Evolutionary conservation across 2,329 filamentous ascomycete species (phyloP).

Genomic region (Elsinoe necatrix): DNA sequence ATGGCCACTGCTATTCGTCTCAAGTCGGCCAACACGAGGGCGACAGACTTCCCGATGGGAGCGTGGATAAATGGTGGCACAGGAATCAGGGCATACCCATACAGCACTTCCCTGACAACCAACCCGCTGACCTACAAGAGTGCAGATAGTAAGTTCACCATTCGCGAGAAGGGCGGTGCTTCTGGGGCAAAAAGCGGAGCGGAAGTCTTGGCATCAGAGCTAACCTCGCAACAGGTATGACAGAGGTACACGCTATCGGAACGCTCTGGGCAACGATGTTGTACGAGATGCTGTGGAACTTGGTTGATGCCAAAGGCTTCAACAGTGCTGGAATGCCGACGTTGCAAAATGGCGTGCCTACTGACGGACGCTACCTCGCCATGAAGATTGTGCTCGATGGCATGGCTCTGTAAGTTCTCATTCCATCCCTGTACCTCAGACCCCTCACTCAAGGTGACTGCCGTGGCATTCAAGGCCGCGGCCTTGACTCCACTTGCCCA

Average conservation of each 20-base stretch:
- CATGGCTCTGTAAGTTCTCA: slow-evolving; percentile 37
- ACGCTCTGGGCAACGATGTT: slow-evolving; percentile 46
- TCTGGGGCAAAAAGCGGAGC: too few species aligned
- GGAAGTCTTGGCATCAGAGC: too few species aligned
- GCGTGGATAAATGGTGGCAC: slow-evolving; percentile 39
- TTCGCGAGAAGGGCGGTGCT: too few species aligned
- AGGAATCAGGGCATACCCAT: slow-evolving; percentile 45
- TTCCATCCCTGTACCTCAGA: background rate
- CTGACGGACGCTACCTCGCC: slow-evolving; percentile 44
- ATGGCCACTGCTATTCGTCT: slow-evolving; percentile 45
- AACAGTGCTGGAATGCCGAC: too few species aligned
- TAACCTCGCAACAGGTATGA: background rate
- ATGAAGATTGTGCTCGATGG: slow-evolving; percentile 48
- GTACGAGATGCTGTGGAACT: slow-evolving; percentile 51
- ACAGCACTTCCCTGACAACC: slow-evolving; percentile 42
- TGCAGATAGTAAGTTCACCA: slow-evolving; percentile 17
- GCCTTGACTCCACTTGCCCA: too few species aligned
- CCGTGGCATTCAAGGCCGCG: too few species aligned
- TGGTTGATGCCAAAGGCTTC: too few species aligned
- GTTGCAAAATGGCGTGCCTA: slow-evolving; percentile 43
- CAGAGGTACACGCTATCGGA: slow-evolving; percentile 42
- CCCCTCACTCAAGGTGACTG: background rate
- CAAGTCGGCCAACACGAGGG: slow-evolving; percentile 39
- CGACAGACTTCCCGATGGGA: slow-evolving; percentile 42
- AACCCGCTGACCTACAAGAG: slow-evolving; percentile 45